A percentile compares a stretch with the other conserved stretches of the same genome.
Conservation (phyloP, 495 filamentous ascomycete genomes). For the Ramalina peruviana region DNA sequence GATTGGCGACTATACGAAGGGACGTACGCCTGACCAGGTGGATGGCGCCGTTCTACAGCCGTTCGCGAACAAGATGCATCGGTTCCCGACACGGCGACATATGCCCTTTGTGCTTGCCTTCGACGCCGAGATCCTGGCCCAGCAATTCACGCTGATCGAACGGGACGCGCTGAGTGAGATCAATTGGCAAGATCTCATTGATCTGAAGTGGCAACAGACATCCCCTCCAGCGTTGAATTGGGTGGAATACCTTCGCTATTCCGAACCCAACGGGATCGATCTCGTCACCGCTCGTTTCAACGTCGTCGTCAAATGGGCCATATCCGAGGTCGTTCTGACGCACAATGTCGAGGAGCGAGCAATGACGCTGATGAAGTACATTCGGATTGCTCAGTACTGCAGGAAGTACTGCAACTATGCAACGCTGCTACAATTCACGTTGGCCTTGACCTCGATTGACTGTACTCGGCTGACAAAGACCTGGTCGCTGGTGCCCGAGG, state of each 20-base stretch:
- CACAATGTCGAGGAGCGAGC: conserved; percentile 69
- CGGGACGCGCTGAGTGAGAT: conserved; percentile 93
- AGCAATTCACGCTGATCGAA: conserved; percentile 92
- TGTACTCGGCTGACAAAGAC: conserved; percentile 62
- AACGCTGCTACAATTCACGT: conserved; percentile 87
- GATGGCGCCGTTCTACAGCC: conserved; percentile 10
- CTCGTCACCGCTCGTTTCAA: conserved; percentile 96
- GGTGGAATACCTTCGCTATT: conserved; percentile 82
- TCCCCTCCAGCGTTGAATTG: conserved; percentile 52
- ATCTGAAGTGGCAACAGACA: conserved; percentile 79
- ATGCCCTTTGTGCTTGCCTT: conserved; percentile 87
- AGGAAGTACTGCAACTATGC: conserved; percentile 85
- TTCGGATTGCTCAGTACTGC: conserved; percentile 80
- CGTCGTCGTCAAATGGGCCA: conserved; percentile 91
- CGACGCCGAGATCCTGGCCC: conserved; percentile 75
- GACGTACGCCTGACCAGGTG: conserved; percentile 7
- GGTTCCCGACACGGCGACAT: conserved; percentile 34
- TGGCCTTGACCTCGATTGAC: conserved; percentile 77
- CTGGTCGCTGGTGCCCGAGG: conserved; percentile 61
- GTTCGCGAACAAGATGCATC: conserved; percentile 14
- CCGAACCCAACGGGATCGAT: conserved; percentile 76
- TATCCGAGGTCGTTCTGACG: conserved; percentile 84
- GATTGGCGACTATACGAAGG: conserved; percentile 5
- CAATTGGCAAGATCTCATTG: conserved; percentile 94
- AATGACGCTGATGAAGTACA: conserved; percentile 73